Evolutionary conservation across 305 asterid species (phyloP).

Genomic region (Fraxinus angustifolia): DNA sequence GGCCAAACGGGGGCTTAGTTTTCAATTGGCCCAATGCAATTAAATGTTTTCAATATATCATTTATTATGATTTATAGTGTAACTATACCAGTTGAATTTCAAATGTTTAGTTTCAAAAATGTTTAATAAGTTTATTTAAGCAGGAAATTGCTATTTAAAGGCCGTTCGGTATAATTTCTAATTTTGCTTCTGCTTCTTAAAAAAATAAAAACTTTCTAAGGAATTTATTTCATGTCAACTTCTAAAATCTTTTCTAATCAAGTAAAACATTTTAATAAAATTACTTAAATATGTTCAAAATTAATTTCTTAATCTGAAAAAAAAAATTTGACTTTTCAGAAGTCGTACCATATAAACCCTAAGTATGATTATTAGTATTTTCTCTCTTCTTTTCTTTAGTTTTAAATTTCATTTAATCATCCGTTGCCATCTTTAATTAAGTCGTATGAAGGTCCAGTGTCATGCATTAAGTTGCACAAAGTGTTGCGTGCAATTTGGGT

Average conservation of each 20-base stretch:
- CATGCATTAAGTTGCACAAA: neutral
- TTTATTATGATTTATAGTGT: constrained; percentile 35
- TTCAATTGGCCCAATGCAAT: constrained; percentile 35
- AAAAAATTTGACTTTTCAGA: neutral
- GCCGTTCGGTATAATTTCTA: neutral
- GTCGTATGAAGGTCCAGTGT: neutral
- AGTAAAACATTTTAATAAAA: too few relatives aligned
- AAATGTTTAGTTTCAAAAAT: constrained; percentile 25
- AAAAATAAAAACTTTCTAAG: too few relatives aligned
- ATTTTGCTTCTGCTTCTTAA: neutral
- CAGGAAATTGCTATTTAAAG: neutral
- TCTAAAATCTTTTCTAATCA: neutral
- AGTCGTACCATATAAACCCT: neutral
- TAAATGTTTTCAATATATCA: constrained; percentile 29
- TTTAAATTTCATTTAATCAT: neutral
- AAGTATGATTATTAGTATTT: neutral
- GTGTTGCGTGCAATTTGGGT: neutral
- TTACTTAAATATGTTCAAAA: neutral
- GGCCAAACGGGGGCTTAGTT: constrained; percentile 5
- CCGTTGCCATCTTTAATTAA: neutral
- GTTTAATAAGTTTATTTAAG: neutral
- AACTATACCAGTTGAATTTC: constrained; percentile 37
- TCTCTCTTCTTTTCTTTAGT: neutral
- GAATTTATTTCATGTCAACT: too few relatives aligned
- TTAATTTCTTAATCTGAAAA: too few relatives aligned